These are phyloP conservation scores for Cordyceps militaris DNA, from an alignment of 2,329 filamentous ascomycete species.

Conservation along the genomic window DNA sequence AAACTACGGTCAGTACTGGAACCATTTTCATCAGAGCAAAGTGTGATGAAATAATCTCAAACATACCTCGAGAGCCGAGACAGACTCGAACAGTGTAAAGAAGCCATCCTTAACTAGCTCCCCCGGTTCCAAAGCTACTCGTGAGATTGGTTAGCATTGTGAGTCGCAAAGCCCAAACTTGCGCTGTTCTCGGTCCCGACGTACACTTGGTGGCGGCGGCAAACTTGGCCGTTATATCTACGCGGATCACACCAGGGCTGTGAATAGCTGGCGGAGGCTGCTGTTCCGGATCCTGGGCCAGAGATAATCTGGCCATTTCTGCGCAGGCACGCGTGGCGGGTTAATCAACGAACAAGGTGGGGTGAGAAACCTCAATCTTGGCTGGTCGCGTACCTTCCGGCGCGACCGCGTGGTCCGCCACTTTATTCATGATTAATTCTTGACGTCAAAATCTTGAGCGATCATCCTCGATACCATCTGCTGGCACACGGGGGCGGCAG, in stretches of 20 bases:
- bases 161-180: conserved; percentile 3
- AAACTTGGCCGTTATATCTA: conserved; percentile 54
- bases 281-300: conserved; percentile 27
- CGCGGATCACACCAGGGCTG: conserved; percentile 44
- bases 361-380: background rate
- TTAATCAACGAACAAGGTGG: conserved; percentile 5
- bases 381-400: conserved; percentile 26
- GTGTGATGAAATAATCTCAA: background rate
- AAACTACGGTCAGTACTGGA: background rate
- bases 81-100: conserved; percentile 91
- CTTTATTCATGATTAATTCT: conserved; percentile 15
- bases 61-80: conserved; percentile 70
- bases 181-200: conserved; percentile 16
- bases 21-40: background rate
- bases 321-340: conserved; percentile 2
- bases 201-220: conserved; percentile 45
- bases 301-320: conserved; percentile 37
- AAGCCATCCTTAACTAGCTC: conserved; percentile 88
- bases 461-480: conserved; percentile 10
- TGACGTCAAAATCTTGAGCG: background rate
- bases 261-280: conserved; percentile 35
- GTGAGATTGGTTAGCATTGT: conserved; percentile 21
- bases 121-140: conserved; percentile 64
- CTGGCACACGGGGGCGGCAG: background rate
- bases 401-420: conserved; percentile 30